These are phyloP conservation scores for Discostella stelligeroides DNA, from an alignment of 108 stramenopile genomes.

Conservation along the genomic window DNA sequence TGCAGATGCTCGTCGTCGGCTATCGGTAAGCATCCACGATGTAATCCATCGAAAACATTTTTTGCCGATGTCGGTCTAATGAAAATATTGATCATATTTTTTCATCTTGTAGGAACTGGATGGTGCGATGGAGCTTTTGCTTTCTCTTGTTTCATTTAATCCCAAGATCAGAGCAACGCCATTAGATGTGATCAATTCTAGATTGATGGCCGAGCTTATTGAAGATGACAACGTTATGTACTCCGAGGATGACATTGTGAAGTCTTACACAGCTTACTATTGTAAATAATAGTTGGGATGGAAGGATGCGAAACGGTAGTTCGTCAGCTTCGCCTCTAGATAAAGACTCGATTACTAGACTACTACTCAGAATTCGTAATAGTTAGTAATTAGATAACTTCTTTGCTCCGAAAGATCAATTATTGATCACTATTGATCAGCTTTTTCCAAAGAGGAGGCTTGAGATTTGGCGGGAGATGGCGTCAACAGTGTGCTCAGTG, in stretches of 20 bases:
- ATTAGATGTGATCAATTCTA: slow-evolving; percentile 78
- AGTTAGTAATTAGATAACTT: no score
- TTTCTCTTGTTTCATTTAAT: slow-evolving; percentile 71
- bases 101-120: slow-evolving; percentile 48
- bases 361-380: no score
- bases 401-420: no score
- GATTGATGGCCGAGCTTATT: slow-evolving; percentile 70
- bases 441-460: no score
- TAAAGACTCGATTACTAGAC: no score
- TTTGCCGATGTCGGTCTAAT: background rate
- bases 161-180: slow-evolving; percentile 65
- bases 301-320: no score
- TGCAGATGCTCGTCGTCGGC: slow-evolving; percentile 59
- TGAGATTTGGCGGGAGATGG: no score
- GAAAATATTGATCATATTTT: background rate
- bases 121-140: slow-evolving; percentile 84
- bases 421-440: no score
- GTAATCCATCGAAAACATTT: background rate
- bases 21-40: slow-evolving; percentile 27
- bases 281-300: no score
- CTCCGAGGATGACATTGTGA: slow-evolving; percentile 47
- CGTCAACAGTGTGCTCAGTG: no score
- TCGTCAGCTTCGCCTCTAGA: background rate
- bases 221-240: slow-evolving; percentile 45
- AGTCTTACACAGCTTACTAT: slow-evolving; percentile 46